Conservation (phyloP, 495 filamentous ascomycete species). For the Melanomma pulvis-pyrius region DNA sequence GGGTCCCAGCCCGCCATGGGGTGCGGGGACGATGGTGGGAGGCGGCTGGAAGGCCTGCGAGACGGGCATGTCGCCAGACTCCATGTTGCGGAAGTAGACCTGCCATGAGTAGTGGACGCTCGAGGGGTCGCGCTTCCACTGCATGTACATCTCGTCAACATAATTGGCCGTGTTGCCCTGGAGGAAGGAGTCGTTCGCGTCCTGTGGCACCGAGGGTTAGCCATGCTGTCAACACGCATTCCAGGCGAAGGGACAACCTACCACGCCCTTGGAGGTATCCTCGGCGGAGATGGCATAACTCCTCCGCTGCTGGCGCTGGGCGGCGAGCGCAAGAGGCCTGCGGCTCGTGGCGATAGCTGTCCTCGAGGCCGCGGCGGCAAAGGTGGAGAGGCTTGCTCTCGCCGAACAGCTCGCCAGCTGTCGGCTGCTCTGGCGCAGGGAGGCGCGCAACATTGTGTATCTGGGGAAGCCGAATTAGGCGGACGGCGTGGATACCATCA, state of each 20-base stretch:
- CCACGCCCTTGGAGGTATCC: constrained; percentile 57
- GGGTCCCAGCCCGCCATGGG: constrained; percentile 73
- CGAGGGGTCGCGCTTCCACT: constrained; percentile 90
- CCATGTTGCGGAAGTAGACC: constrained; percentile 99
- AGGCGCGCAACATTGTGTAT: constrained; percentile 46
- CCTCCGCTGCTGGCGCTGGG: constrained; percentile 49
- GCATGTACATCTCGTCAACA: constrained; percentile 98
- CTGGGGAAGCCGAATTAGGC: background rate
- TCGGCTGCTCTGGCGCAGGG: constrained; percentile 42
- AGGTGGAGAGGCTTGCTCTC: constrained; percentile 37
- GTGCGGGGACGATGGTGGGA: constrained; percentile 81
- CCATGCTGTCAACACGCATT: constrained; percentile 2
- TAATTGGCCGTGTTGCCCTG: constrained; percentile 96
- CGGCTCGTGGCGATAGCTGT: constrained; percentile 51
- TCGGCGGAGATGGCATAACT: constrained; percentile 62
- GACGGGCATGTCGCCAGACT: constrained; percentile 94
- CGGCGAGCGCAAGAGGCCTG: constrained; percentile 55
- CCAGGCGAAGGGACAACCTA: constrained; percentile 37
- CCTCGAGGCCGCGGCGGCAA: constrained; percentile 32
- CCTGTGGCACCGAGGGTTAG: constrained; percentile 49
- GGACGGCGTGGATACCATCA: constrained; percentile 5
- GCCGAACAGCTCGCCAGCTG: constrained; percentile 39
- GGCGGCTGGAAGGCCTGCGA: constrained; percentile 95
- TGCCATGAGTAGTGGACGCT: constrained; percentile 99
- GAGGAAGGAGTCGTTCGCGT: constrained; percentile 92